Base-by-base conservation (phyloP, 176 grass and related monocot genomes). In the Aegilops umbellulata region DNA sequence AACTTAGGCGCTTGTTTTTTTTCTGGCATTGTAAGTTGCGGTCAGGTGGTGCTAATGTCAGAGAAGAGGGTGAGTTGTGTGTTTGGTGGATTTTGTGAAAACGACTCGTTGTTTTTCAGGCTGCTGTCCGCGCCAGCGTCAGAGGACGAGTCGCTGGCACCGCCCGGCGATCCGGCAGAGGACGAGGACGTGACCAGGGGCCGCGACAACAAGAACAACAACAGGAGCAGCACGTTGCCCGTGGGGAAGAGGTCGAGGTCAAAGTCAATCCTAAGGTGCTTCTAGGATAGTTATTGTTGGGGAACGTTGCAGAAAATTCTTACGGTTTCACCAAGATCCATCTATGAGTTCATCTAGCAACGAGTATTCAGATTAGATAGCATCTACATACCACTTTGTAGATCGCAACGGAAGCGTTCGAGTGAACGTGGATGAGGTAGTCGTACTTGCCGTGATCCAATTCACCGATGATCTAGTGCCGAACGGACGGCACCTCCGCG, bases 231-330 rank as follows among this genome's bases (percentile, higher is more conserved):
- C 44, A 63, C 76, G 22, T 23, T 23, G 9, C 81, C 84, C n/a
- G 53, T 10, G 14, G 66, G 51, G 25, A 80, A 72, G 80, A 84
- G 73, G 10, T 90, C 66, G 26, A 86, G 55, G 69, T 87, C 65
- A 5, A 91, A 51, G 65, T 92, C 81, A 15, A 90, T 55, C 85
- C 61, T 72, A 16, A 90, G 72, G 68, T 70, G 34, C 68, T n/a
- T 70, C 19, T 70, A 39, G 20, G 34, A 71, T 66, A 66, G 64
- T 66, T 66, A 31, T 31, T 31, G n/a, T n/a, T n/a, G n/a, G n/a
- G n/a, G n/a, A n/a, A n/a, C n/a, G n/a, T n/a, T n/a, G n/a, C n/a
- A n/a, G n/a, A n/a, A n/a, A n/a, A n/a, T n/a, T n/a, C n/a, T n/a
- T n/a, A n/a, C n/a, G n/a, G n/a, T n/a, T n/a, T n/a, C n/a, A n/a